Evolutionary conservation across 2,329 filamentous ascomycete genomes (phyloP).

Genomic region (Arthrobotrys megalospora): DNA sequence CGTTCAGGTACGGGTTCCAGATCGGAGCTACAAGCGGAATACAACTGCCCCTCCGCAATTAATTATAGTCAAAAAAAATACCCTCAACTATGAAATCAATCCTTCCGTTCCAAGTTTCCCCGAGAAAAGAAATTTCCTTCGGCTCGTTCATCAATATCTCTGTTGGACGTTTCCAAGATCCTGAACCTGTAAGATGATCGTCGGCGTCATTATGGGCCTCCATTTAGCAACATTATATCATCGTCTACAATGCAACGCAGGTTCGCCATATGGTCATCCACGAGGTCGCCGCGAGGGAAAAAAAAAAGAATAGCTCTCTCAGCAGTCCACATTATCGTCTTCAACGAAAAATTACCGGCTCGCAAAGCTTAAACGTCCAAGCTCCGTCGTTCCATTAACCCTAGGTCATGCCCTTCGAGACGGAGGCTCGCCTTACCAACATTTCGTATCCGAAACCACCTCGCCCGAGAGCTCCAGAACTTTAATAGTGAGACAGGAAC

Average conservation of each 20-base stretch:
- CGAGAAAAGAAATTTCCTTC: conserved; percentile 25
- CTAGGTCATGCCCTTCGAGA: conserved; percentile 48
- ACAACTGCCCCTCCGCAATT: conserved; percentile 27
- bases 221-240: conserved; percentile 26
- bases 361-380: conserved; percentile 35
- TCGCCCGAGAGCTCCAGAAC: conserved; percentile 51
- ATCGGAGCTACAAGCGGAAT: conserved; percentile 49
- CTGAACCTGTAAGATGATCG: conserved; percentile 32
- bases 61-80: conserved; percentile 21
- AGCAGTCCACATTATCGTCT: not conserved
- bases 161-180: conserved; percentile 29
- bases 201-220: conserved; percentile 48
- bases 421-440: conserved; percentile 50
- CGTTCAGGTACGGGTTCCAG: conserved; percentile 37
- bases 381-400: conserved; percentile 19
- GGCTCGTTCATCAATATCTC: conserved; percentile 12
- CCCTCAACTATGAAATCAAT: conserved; percentile 26
- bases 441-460: conserved; percentile 44
- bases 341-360: conserved; percentile 37
- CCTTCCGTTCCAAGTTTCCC: conserved; percentile 36
- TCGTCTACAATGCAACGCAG: conserved; percentile 47
- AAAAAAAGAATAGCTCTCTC: conserved; percentile 7
- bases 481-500: conserved; percentile 52
- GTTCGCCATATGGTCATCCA: not conserved
- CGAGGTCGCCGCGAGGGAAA: not conserved